Evolutionary conservation across 768 basidiomycete species (phyloP).

Genomic region (Mycena epipterygia): DNA sequence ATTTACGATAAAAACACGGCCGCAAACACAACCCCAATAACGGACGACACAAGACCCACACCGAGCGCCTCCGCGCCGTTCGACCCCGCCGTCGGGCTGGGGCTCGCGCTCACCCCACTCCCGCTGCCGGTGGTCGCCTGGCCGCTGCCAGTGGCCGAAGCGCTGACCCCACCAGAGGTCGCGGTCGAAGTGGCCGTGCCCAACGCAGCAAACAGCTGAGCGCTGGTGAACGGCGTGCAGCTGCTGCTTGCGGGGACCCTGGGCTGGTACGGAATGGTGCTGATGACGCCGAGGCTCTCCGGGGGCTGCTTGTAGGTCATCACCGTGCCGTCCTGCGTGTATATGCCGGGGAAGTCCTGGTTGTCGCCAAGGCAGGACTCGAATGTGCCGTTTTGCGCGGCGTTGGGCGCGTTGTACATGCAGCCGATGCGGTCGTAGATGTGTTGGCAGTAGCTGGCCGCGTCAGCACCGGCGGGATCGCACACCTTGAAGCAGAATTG

Average conservation of each 20-base stretch:
- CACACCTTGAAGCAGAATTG: slow-evolving; percentile 82
- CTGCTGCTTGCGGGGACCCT: slow-evolving; percentile 55
- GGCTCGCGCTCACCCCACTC: slow-evolving; percentile 2
- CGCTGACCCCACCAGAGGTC: background rate
- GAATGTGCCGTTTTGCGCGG: slow-evolving; percentile 70
- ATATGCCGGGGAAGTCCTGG: slow-evolving; percentile 71
- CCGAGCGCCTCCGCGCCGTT: slow-evolving; percentile 16
- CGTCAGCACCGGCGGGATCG: slow-evolving; percentile 67
- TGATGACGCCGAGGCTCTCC: slow-evolving; percentile 57
- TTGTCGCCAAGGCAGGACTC: slow-evolving; percentile 77
- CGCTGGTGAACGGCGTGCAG: slow-evolving; percentile 49
- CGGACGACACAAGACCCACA: slow-evolving; percentile 7
- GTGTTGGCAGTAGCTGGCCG: slow-evolving; percentile 74
- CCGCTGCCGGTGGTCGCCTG: background rate
- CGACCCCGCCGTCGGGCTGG: slow-evolving; percentile 14
- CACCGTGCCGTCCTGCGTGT: slow-evolving; percentile 49
- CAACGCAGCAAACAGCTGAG: slow-evolving; percentile 45
- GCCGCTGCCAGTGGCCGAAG: background rate
- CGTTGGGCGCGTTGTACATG: slow-evolving; percentile 77
- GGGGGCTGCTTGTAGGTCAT: slow-evolving; percentile 61
- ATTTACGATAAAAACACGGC: slow-evolving; percentile 39
- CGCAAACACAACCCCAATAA: slow-evolving; percentile 36
- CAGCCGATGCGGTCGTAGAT: slow-evolving; percentile 84
- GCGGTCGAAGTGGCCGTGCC: slow-evolving; percentile 14
- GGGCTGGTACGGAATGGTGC: slow-evolving; percentile 57